These are phyloP conservation scores for Cyclotella sp. DNA, from an alignment of 108 stramenopile species.

Conservation along the genomic window DNA sequence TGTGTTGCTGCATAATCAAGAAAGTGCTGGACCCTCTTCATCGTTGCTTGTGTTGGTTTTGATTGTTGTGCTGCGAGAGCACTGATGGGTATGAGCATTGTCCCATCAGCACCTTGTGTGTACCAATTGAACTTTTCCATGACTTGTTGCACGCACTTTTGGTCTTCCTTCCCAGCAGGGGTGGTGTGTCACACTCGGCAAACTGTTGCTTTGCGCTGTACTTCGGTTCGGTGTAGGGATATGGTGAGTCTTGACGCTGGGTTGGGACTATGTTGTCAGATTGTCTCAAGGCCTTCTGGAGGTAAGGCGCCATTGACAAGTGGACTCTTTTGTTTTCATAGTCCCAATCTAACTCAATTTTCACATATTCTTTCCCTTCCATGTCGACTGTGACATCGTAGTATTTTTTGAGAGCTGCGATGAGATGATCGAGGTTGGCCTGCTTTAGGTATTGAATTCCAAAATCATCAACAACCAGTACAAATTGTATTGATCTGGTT, in stretches of 20 bases:
- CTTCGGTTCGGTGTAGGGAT: slow-evolving; percentile 27
- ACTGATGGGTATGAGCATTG: not conserved
- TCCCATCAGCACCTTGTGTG: slow-evolving; percentile 35
- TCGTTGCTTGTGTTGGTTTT: too few species aligned
- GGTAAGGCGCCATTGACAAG: slow-evolving; percentile 8
- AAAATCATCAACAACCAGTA: slow-evolving; percentile 62
- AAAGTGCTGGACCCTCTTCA: too few species aligned
- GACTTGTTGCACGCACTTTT: slow-evolving; percentile 49
- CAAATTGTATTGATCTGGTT: slow-evolving; percentile 34
- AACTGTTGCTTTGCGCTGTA: slow-evolving; percentile 57
- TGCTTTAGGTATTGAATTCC: slow-evolving; percentile 30
- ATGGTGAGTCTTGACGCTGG: slow-evolving; percentile 45
- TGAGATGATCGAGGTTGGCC: slow-evolving; percentile 48
- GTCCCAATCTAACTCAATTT: slow-evolving; percentile 25
- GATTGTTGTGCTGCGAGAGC: too few species aligned
- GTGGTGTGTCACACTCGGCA: slow-evolving; percentile 24
- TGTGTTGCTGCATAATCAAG: too few species aligned
- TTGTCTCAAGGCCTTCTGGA: slow-evolving; percentile 5
- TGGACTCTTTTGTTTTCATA: slow-evolving; percentile 4
- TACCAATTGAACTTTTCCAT: slow-evolving; percentile 48
- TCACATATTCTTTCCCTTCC: slow-evolving; percentile 28
- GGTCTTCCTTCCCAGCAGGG: slow-evolving; percentile 5
- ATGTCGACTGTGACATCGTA: slow-evolving; percentile 55
- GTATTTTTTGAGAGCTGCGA: slow-evolving; percentile 37
- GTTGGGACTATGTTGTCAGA: slow-evolving; percentile 22